phyloP scores from a whole-genome alignment of 2,329 filamentous ascomycete genomes.

The Botryosphaeria dothidea region DNA sequence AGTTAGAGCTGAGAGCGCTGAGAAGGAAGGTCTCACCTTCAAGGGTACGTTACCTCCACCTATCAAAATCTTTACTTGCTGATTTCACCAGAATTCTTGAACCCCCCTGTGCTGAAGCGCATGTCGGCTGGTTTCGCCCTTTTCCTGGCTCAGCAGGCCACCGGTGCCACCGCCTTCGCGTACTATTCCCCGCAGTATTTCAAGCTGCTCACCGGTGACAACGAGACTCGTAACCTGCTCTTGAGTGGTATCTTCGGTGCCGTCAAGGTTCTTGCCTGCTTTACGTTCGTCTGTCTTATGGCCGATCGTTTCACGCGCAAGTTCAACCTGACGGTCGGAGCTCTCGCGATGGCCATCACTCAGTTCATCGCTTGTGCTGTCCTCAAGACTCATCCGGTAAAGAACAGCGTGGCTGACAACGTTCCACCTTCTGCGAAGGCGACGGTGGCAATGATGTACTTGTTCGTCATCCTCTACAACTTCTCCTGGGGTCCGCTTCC shows the following conservation, averaged over 20 bases:
- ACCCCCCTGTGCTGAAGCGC: constrained; percentile 47
- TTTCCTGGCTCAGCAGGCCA: constrained; percentile 56
- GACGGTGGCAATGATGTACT: constrained; percentile 57
- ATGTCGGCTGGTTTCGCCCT: constrained; percentile 47
- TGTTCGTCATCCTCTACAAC: constrained; percentile 57
- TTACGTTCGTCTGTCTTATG: constrained; percentile 55
- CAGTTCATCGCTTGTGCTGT: constrained; percentile 36
- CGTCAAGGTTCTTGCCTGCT: constrained; percentile 56
- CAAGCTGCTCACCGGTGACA: constrained; percentile 49
- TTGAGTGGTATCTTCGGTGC: constrained; percentile 57
- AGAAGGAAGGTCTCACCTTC: constrained; percentile 45
- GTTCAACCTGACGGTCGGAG: constrained; percentile 32
- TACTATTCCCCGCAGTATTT: constrained; percentile 60
- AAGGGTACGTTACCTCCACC: constrained; percentile 21
- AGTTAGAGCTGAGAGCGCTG: constrained; percentile 48
- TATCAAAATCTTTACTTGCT: neutral
- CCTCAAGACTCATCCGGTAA: constrained; percentile 29
- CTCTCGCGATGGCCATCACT: constrained; percentile 37
- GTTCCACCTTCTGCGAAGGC: constrained; percentile 45
- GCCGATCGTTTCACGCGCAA: constrained; percentile 52
- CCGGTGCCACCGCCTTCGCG: constrained; percentile 56
- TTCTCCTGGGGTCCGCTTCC: constrained; percentile 56
- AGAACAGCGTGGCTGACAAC: constrained; percentile 24
- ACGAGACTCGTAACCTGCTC: constrained; percentile 47
- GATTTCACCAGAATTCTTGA: constrained; percentile 43